Evolutionary conservation across 78 protist species (phyloP), one percentile per base, ranked within the genome.

Genomic region (Dictyostelium intermedium): DNA sequence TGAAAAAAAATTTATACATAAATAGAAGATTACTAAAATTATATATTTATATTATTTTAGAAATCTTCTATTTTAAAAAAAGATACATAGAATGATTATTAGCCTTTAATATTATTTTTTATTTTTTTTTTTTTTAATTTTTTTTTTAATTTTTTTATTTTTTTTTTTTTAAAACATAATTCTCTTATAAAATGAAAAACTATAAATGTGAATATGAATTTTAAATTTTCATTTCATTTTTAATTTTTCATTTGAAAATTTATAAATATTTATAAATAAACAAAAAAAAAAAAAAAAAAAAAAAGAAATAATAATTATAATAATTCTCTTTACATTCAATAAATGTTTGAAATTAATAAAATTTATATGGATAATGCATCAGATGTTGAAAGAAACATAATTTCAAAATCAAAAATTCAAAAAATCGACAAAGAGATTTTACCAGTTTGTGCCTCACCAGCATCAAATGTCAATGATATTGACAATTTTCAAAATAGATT

Each of bases 291-390:
- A 50, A 50, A 16, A 50, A 13, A 50, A 50, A 50, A 50, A 50
- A 50, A 9, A 0, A 9, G 7, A 45, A 45, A 45, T 45, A 9
- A 45, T 7, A 45, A 45, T 45, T 8, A 7, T 9, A 45, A 45
- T 45, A 45, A 45, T 45, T 45, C 13, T 10, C 13, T 45, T 45
- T n/a, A n/a, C 13, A 8, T 45, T 45, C 10, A 50, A 50, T 1
- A 63, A 63, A 63, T 63, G 73, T 63, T 63, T 63, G 73, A 63
- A 63, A 63, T 63, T 63, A 63, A 63, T 63, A 63, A 63, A 63
- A 25, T 63, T 63, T n/a, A 63, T 63, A 63, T 63, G 32, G 32
- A 23, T 25, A 63, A 63, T 63, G 73, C 73, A 63, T 25, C 73
- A 25, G 34, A 63, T n/a, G 27, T 7, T 8, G 73, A 63, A 63